Base-by-base conservation (phyloP, 768 basidiomycete species). In the Psilocybe cubensis region DNA sequence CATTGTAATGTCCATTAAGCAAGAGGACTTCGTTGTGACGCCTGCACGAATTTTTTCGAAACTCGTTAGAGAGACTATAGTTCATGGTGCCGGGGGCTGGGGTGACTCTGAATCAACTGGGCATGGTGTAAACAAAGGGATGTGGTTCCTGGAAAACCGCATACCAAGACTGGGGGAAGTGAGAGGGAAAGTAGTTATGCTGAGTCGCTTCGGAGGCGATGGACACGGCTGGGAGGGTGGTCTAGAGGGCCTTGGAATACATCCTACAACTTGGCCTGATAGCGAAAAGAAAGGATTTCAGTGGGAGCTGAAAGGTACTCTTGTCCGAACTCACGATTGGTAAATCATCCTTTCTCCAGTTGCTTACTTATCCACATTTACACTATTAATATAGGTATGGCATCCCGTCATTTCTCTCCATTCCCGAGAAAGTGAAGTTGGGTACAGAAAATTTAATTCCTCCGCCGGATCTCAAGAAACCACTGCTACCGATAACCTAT, bases 281-380 rank as follows among this genome's bases (percentile, higher is more conserved):
- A 92, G 85, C 62, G 74, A 71, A 29, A 85, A 82, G 63, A 72
- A 78, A 1, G 91, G 87, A 0, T 98, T 97, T 68, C 75, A 82
- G 42, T 95, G 94, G 93, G 79, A 84, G 65, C 85, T 88, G 65
- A 85, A 86, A 60, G 79, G 82, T 23, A 88, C 87, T 0, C 70
- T 81, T 18, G 85, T 96, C 10, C 81, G 84, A 51, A 91, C 83
- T 8, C 92, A 96, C 50, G 96, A 96, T 69, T 97, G 96, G 95
- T 92, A 63, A 51, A 71, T 58, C 43, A 55, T 31, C 29, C 4
- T 29, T 35, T 1, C 24, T 50, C 28, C 17, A 3, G 4, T 18
- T 45, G 75, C 66, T 38, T 17, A 48, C 29, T 18, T 40, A 52
- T 7, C 33, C 57, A 41, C 42, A 42, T 24, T 29, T 23, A 47